Conservation (phyloP, 1,284 basidiomycete species). For the Puccinia coronata region DNA sequence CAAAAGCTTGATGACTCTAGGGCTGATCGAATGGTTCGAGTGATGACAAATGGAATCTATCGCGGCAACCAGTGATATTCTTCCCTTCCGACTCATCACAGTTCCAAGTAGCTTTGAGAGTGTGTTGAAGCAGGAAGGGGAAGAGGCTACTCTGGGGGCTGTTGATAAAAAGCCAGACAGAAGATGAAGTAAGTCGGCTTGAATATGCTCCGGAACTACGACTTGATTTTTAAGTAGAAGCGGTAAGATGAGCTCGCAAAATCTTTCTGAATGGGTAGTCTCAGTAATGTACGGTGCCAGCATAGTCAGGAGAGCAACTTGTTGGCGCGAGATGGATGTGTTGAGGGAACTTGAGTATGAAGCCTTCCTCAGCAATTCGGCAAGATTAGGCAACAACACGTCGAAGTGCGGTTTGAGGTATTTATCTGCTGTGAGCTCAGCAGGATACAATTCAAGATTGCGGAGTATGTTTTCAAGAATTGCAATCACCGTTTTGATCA, state of each 20-base stretch:
- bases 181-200: slow-evolving; percentile 79
- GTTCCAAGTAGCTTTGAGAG: slow-evolving; percentile 75
- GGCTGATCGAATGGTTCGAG: slow-evolving; percentile 63
- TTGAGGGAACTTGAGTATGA: slow-evolving; percentile 63
- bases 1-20: slow-evolving; percentile 65
- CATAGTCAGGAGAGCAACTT: slow-evolving; percentile 77
- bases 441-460: slow-evolving; percentile 63
- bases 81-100: slow-evolving; percentile 70
- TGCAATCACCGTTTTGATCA: slow-evolving; percentile 79
- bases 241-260: slow-evolving; percentile 76
- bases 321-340: slow-evolving; percentile 69
- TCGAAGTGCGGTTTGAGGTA: slow-evolving; percentile 78
- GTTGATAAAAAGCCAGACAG: slow-evolving; percentile 68
- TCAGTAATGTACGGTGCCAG: slow-evolving; percentile 76
- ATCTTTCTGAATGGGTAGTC: slow-evolving; percentile 70
- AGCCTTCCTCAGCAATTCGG: slow-evolving; percentile 58
- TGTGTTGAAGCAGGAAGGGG: slow-evolving; percentile 67
- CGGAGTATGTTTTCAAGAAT: slow-evolving; percentile 75
- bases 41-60: slow-evolving; percentile 66
- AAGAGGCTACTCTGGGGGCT: slow-evolving; percentile 61
- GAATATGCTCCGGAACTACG: slow-evolving; percentile 82
- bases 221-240: slow-evolving; percentile 72
- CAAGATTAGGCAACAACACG: slow-evolving; percentile 72
- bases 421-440: slow-evolving; percentile 56
- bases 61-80: slow-evolving; percentile 69